These are phyloP conservation scores for Xylariaceae sp. DNA, from an alignment of 2,329 filamentous ascomycete species.

Conservation along the genomic window DNA sequence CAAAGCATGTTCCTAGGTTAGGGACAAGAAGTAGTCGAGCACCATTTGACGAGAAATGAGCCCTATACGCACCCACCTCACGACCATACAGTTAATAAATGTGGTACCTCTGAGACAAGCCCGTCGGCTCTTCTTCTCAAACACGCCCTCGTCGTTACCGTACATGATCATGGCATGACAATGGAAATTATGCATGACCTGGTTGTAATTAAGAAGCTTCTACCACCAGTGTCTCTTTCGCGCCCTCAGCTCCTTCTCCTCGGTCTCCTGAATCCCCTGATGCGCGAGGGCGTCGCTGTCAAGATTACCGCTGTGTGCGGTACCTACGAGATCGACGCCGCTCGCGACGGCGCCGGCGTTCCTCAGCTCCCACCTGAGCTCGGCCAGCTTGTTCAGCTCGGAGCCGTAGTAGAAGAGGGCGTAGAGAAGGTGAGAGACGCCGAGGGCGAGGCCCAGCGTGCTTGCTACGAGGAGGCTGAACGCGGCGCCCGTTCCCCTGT, in stretches of 20 bases:
- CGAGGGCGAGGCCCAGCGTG: slow-evolving; percentile 69
- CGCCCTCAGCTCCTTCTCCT: slow-evolving; percentile 21
- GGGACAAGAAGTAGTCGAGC: no score
- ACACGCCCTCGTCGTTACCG: background rate
- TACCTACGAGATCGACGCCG: slow-evolving; percentile 23
- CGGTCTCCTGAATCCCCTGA: slow-evolving; percentile 14
- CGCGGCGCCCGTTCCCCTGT: slow-evolving; percentile 62
- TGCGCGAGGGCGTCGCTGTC: slow-evolving; percentile 17
- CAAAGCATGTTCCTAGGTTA: no score
- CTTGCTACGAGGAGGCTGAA: slow-evolving; percentile 77
- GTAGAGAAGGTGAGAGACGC: slow-evolving; percentile 78
- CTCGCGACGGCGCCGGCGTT: slow-evolving; percentile 52
- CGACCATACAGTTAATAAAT: no score
- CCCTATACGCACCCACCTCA: no score
- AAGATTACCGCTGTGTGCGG: no score
- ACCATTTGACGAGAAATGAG: no score
- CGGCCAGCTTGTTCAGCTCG: slow-evolving; percentile 75
- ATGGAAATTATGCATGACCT: background rate
- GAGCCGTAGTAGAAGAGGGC: slow-evolving; percentile 79
- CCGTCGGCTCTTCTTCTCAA: background rate
- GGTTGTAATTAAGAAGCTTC: background rate
- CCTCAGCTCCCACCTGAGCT: slow-evolving; percentile 89
- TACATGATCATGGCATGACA: background rate
- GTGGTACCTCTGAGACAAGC: no score
- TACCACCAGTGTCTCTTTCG: no score